phyloP scores from a whole-genome alignment of 768 basidiomycete species.

The Dacryopinax spathularia region DNA sequence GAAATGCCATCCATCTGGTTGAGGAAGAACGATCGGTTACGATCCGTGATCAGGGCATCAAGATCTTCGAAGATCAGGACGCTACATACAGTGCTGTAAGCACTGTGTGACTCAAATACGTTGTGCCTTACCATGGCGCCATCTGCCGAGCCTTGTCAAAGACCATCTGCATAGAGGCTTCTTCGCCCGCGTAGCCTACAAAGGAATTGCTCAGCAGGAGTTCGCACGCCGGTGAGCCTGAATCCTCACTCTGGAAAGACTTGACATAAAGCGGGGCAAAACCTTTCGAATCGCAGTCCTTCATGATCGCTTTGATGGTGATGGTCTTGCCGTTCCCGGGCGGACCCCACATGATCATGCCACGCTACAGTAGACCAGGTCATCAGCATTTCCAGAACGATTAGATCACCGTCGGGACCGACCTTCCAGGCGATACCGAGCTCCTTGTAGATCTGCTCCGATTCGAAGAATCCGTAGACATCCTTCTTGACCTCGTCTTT shows the following conservation, averaged over 20 bases:
- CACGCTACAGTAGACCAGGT: conserved; percentile 42
- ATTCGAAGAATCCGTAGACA: conserved; percentile 64
- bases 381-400: background rate
- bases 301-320: conserved; percentile 71
- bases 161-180: conserved; percentile 48
- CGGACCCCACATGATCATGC: conserved; percentile 71
- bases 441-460: conserved; percentile 55
- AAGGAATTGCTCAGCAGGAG: background rate
- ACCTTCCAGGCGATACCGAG: conserved; percentile 77
- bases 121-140: conserved; percentile 18
- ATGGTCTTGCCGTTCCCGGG: conserved; percentile 81
- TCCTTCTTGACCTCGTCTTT: conserved; percentile 34
- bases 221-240: background rate
- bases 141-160: conserved; percentile 55
- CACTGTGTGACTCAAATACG: background rate
- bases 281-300: conserved; percentile 28
- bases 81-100: background rate
- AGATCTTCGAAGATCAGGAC: conserved; percentile 48
- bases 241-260: conserved; percentile 50
- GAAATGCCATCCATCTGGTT: conserved; percentile 68
- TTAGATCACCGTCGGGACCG: background rate
- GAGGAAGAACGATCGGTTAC: conserved; percentile 73
- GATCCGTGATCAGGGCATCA: conserved; percentile 65
- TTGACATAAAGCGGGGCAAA: conserved; percentile 68
- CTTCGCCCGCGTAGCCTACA: conserved; percentile 46